A percentile compares a stretch with the other conserved stretches of the same genome.
Evolutionary conservation across 495 filamentous ascomycete species (phyloP).

Genomic region (Darksidea phi): DNA sequence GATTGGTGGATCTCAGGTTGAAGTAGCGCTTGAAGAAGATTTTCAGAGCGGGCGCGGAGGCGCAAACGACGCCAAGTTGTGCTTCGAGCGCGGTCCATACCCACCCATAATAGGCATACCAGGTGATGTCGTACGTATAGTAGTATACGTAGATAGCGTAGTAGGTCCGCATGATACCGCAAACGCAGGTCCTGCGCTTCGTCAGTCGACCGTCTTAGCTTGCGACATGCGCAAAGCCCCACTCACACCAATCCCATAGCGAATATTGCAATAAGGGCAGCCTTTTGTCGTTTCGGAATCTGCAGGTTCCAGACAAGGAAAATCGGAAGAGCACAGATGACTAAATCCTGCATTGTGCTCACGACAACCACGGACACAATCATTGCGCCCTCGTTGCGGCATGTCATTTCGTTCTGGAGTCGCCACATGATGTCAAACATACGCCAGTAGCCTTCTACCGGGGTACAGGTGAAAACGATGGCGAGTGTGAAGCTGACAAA

Average conservation of each 20-base stretch:
- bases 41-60: constrained; percentile 39
- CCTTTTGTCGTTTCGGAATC: constrained; percentile 34
- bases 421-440: constrained; percentile 28
- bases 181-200: constrained; percentile 24
- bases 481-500: constrained; percentile 24
- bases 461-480: constrained; percentile 29
- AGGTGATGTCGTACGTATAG: constrained; percentile 38
- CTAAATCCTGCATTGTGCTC: constrained; percentile 35
- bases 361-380: constrained; percentile 26
- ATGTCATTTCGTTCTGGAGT: constrained; percentile 25
- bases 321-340: constrained; percentile 29
- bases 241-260: constrained; percentile 35
- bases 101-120: constrained; percentile 31
- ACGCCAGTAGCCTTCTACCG: constrained; percentile 34
- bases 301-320: constrained; percentile 37
- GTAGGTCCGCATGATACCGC: constrained; percentile 32
- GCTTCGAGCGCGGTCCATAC: constrained; percentile 37
- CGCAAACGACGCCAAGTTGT: constrained; percentile 40
- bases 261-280: constrained; percentile 33
- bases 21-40: constrained; percentile 40
- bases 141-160: constrained; percentile 32
- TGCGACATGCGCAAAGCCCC: not conserved
- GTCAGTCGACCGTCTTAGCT: not conserved
- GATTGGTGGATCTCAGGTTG: constrained; percentile 17
- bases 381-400: constrained; percentile 28